Conservation (phyloP, 495 filamentous ascomycete genomes). For the Hypoxylon rickii region DNA sequence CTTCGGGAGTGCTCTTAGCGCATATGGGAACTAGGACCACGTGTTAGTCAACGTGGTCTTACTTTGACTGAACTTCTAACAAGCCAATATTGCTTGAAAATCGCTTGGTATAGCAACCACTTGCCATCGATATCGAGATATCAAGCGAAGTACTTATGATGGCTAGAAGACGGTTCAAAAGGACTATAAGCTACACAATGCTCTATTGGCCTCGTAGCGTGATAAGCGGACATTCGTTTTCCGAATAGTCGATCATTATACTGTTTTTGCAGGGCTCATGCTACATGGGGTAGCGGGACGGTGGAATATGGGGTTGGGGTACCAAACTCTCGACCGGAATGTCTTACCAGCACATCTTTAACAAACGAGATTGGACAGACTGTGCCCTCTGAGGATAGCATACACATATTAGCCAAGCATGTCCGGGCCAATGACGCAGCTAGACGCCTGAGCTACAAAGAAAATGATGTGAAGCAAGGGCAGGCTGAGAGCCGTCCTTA, state of each 20-base stretch:
- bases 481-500: slow-evolving; percentile 39
- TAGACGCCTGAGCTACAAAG: slow-evolving; percentile 22
- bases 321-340: slow-evolving; percentile 15
- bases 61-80: slow-evolving; percentile 5
- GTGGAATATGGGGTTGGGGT: slow-evolving; percentile 23
- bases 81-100: slow-evolving; percentile 9
- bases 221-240: slow-evolving; percentile 2
- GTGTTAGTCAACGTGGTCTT: slow-evolving; percentile 28
- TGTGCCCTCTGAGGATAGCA: slow-evolving; percentile 61
- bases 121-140: slow-evolving; percentile 10
- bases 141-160: slow-evolving; percentile 8
- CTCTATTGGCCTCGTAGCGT: background rate
- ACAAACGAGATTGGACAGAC: slow-evolving; percentile 74
- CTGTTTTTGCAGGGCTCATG: slow-evolving; percentile 6
- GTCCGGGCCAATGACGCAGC: slow-evolving; percentile 38
- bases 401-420: slow-evolving; percentile 48
- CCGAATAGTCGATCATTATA: slow-evolving; percentile 17
- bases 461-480: slow-evolving; percentile 21
- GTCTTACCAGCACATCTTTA: slow-evolving; percentile 69
- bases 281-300: slow-evolving; percentile 14
- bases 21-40: slow-evolving; percentile 67
- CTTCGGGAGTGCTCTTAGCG: slow-evolving; percentile 61
- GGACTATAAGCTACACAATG: slow-evolving; percentile 14
- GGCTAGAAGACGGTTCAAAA: slow-evolving; percentile 2
- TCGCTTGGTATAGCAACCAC: slow-evolving; percentile 4